Conservation (phyloP, 352 stramenopile species). For the Achlya hypogyna region DNA sequence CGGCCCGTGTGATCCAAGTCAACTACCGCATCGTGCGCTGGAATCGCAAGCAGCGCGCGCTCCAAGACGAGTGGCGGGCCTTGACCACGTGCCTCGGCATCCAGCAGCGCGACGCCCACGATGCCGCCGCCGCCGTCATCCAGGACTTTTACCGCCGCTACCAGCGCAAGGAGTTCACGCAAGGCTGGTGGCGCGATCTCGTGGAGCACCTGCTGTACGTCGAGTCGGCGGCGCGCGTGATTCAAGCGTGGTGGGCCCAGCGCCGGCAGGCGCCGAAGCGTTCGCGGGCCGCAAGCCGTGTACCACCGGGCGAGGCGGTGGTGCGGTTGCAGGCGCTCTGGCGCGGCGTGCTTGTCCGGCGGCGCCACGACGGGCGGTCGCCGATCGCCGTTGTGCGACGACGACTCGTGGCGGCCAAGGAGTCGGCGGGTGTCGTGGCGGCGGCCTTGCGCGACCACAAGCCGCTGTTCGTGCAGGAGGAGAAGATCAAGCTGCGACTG, state of each 20-base stretch:
- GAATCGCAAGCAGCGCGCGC: not conserved
- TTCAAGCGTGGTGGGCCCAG: constrained; percentile 9
- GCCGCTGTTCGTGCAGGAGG: constrained; percentile 13
- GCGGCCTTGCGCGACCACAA: constrained; percentile 10
- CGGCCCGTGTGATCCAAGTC: not conserved
- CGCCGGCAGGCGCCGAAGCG: not conserved
- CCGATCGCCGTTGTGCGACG: constrained; percentile 17
- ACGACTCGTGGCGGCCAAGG: constrained; percentile 8
- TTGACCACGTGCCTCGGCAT: not conserved
- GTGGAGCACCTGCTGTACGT: constrained; percentile 1
- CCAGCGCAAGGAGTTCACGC: not conserved
- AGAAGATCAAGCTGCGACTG: constrained; percentile 9
- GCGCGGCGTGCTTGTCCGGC: constrained; percentile 50
- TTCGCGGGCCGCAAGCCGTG: not conserved
- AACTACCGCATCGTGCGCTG: not conserved
- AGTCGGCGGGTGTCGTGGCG: constrained; percentile 10
- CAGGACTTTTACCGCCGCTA: constrained; percentile 14
- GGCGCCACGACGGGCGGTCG: constrained; percentile 28
- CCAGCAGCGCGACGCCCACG: not conserved
- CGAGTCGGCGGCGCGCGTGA: not conserved
- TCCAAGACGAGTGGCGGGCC: not conserved
- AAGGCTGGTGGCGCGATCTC: constrained; percentile 22
- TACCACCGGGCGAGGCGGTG: constrained; percentile 19
- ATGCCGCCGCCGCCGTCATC: not conserved
- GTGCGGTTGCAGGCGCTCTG: constrained; percentile 56